These are phyloP conservation scores for Aegilops bicornis DNA, from an alignment of 176 grass and related monocot genomes.

Conservation along the genomic window DNA sequence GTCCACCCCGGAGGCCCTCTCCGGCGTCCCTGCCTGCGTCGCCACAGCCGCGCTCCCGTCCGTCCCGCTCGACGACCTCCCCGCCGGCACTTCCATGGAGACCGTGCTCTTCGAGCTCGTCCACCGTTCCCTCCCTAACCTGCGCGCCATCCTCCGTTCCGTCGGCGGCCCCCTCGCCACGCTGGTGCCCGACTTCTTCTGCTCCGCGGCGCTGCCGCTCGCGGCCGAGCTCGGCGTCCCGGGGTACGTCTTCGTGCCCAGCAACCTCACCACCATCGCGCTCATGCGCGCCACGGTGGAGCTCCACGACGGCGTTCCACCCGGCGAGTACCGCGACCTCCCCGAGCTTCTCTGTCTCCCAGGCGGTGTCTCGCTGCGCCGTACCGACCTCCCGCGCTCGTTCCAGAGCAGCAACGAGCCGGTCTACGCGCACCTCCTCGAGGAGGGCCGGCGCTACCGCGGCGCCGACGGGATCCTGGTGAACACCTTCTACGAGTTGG, in stretches of 20 bases:
- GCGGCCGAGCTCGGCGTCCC: background rate
- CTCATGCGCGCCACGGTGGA: background rate
- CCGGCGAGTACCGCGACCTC: background rate
- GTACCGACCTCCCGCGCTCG: background rate
- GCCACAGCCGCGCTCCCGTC: background rate
- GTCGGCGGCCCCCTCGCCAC: background rate
- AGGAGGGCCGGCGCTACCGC: background rate
- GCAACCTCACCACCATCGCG: background rate
- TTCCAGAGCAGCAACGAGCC: background rate
- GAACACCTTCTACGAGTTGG: background rate
- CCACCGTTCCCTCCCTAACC: background rate
- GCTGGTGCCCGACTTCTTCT: background rate
- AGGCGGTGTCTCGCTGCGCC: background rate
- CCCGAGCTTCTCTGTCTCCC: background rate
- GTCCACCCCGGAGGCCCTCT: background rate
- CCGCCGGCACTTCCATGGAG: background rate
- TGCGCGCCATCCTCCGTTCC: background rate
- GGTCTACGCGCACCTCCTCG: background rate
- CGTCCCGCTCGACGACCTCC: background rate
- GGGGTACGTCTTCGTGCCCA: background rate
- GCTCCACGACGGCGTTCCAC: background rate
- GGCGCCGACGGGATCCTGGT: background rate
- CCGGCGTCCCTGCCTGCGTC: background rate
- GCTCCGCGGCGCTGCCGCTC: background rate
- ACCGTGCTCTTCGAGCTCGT: background rate